phyloP scores from a whole-genome alignment of 768 basidiomycete genomes.

The Suillus spraguei region DNA sequence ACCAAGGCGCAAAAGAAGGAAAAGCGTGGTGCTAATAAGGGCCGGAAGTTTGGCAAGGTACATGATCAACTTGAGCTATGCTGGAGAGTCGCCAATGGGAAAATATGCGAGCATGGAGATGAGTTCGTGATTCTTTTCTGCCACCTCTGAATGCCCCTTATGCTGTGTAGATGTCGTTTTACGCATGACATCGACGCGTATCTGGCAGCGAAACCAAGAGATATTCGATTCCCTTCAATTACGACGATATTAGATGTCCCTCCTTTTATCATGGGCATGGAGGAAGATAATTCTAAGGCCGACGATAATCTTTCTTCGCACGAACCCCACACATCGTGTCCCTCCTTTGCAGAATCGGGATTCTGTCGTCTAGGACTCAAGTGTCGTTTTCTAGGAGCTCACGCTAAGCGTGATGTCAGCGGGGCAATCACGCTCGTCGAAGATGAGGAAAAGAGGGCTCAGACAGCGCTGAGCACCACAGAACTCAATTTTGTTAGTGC shows the following conservation, averaged over 20 bases:
- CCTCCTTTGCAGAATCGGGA: constrained; percentile 30
- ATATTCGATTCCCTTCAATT: constrained; percentile 61
- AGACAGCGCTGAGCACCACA: constrained; percentile 44
- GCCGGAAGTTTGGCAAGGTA: constrained; percentile 73
- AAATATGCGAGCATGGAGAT: constrained; percentile 68
- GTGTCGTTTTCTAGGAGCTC: constrained; percentile 87
- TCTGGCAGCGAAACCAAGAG: constrained; percentile 72
- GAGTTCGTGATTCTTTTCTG: constrained; percentile 45
- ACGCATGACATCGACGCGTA: constrained; percentile 80
- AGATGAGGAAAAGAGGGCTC: constrained; percentile 63
- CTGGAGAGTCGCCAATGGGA: constrained; percentile 73
- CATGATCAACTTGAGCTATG: constrained; percentile 84
- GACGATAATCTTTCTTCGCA: constrained; percentile 15
- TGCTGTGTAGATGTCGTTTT: constrained; percentile 62
- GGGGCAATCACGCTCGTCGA: constrained; percentile 46
- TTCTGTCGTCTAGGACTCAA: constrained; percentile 65
- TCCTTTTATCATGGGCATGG: constrained; percentile 47
- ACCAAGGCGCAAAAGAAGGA: constrained; percentile 74
- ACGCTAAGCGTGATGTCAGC: constrained; percentile 52
- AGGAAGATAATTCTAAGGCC: background rate
- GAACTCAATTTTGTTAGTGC: constrained; percentile 74
- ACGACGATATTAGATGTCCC: constrained; percentile 45
- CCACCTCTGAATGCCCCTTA: background rate
- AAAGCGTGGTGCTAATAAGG: constrained; percentile 82
- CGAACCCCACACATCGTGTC: constrained; percentile 26